A percentile compares a stretch with the other conserved stretches of the same genome.
phyloP scores from a whole-genome alignment of 129 eudicot genomes.

The Lactuca saligna region DNA sequence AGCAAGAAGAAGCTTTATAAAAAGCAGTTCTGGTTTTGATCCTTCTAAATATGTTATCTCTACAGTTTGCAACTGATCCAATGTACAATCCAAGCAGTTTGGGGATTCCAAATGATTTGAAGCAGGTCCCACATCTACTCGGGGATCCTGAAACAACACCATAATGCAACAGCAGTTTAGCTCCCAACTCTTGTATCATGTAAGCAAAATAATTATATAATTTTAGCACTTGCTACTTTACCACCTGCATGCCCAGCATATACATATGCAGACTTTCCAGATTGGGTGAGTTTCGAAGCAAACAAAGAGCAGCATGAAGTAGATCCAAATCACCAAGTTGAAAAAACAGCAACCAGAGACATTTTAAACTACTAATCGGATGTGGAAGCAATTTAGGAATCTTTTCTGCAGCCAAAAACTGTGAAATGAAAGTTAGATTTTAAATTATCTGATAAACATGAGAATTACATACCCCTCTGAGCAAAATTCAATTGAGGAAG shows the following conservation, averaged over 20 bases:
- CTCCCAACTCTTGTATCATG: background rate
- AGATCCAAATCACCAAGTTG: background rate
- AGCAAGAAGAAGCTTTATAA: slow-evolving; percentile 27
- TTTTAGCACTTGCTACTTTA: background rate
- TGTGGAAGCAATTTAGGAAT: slow-evolving; percentile 16
- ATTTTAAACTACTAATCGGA: background rate
- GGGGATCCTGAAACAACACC: background rate
- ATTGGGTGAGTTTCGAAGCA: background rate
- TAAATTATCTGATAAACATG: background rate
- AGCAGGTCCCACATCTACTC: slow-evolving; percentile 7
- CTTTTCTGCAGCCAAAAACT: slow-evolving; percentile 7
- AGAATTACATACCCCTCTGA: background rate
- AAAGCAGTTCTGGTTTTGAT: background rate
- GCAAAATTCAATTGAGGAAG: background rate
- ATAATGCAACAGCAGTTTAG: background rate
- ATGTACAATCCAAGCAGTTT: slow-evolving; percentile 14
- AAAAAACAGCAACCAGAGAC: background rate
- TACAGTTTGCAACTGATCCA: slow-evolving; percentile 12
- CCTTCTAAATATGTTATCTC: background rate
- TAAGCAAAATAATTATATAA: background rate
- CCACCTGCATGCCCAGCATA: background rate
- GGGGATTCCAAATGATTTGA: slow-evolving; percentile 13
- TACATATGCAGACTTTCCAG: background rate
- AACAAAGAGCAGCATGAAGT: background rate
- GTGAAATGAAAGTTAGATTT: background rate